Base-by-base conservation (phyloP, 225 moss, liverwort and hornwort species). In the Sphagnum tenellum region DNA sequence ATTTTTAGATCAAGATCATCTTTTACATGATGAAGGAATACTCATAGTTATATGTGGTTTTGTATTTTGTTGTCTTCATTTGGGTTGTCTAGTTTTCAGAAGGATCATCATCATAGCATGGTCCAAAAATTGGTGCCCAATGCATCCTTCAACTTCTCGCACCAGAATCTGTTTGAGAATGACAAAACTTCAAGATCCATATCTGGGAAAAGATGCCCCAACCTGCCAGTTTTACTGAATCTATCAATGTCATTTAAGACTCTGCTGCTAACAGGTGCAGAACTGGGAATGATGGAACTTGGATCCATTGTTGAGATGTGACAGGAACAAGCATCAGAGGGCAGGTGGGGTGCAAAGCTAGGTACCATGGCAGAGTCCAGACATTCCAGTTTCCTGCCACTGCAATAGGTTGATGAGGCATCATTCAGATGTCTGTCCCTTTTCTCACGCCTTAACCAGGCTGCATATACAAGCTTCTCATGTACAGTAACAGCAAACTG, bases 361-460 rank as follows among this genome's bases (percentile, higher is more conserved):
- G 83, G 79, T 3, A 72, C 60, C 55, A 90, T 64, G 3, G 83
- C 89, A 64, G 82, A 76, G 64, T 87, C 81, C 1, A 93, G 75
- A 75, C 98, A 93, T 72, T 98, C 98, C 73, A 93, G 66, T 66
- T 86, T 89, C 63, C 93, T 90, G 53, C 90, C 89, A 67, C 78
- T 89, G 72, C 98, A 98, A 68, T 81, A 84, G 67, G 83, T 87
- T 5, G 93, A 80, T n/a, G 85, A 83, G 63, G 81, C 89, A 67
- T 89, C 86, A 45, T 88, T 78, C 4, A 98, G 67, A 58, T 90
- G 93, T 74, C 93, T 93, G 13, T 85, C 88, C 45, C 93, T 81
- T 66, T 98, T 98, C 71, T 98, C 98, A 57, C 80, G 93, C 71
- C 93, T 98, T 65, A 98, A 84, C 98, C 98, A 98, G 12, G 98